A percentile compares a stretch with the other conserved stretches of the same genome.
phyloP scores from a whole-genome alignment of 805 yeast species.

The Lipomyces starkeyi region DNA sequence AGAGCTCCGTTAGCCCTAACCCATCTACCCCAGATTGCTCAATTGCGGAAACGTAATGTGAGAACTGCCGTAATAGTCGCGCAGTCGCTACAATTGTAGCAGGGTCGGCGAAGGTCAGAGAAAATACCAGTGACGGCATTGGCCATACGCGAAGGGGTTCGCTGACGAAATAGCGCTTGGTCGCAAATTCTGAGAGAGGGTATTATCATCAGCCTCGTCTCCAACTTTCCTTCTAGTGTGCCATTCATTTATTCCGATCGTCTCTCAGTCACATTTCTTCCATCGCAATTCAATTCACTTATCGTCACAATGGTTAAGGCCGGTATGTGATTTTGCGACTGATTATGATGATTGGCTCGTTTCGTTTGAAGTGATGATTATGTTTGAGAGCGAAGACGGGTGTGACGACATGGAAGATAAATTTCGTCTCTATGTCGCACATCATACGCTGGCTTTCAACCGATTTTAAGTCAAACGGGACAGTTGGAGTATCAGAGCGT shows the following conservation, averaged over 20 bases:
- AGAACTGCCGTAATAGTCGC: not conserved
- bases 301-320: conserved; percentile 62
- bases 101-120: not conserved
- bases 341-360: not conserved
- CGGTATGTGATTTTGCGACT: conserved; percentile 53
- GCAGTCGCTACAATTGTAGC: not conserved
- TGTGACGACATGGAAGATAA: not conserved
- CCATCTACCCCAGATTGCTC: not conserved
- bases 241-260: not conserved
- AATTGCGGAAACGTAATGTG: not conserved
- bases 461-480: not conserved
- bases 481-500: conserved; percentile 6
- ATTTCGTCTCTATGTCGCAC: not conserved
- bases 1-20: not conserved
- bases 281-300: conserved; percentile 4
- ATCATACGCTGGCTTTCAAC: not conserved
- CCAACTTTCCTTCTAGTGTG: not conserved
- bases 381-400: conserved; percentile 5
- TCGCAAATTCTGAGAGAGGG: too few species aligned
- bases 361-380: not conserved
- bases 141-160: not conserved
- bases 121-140: not conserved
- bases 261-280: not conserved
- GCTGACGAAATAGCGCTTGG: not conserved
- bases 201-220: not conserved